Conservation (phyloP, 441 rosid species). For the Erodium moschatum region DNA sequence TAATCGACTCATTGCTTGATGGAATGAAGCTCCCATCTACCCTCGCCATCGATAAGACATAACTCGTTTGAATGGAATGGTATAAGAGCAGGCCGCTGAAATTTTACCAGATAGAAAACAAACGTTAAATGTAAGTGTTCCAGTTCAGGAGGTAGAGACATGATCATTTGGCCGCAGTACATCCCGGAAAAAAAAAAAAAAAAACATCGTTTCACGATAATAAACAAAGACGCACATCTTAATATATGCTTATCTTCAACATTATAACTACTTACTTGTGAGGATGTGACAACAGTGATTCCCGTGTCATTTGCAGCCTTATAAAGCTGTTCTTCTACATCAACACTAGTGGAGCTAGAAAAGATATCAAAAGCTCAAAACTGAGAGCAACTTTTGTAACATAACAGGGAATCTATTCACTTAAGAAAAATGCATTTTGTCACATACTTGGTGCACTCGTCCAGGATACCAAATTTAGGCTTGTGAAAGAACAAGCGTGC, state of each 20-base stretch:
- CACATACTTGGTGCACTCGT: conserved; percentile 96
- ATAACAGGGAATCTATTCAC: neutral
- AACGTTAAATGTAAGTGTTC: neutral
- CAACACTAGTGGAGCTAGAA: conserved; percentile 85
- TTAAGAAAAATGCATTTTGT: conserved; percentile 4
- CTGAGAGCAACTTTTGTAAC: neutral
- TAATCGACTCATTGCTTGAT: conserved; percentile 41
- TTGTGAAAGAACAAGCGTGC: conserved; percentile 94
- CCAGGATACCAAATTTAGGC: conserved; percentile 89
- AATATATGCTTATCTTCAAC: neutral
- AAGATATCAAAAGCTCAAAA: neutral
- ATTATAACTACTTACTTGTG: conserved; percentile 51
- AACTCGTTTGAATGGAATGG: conserved; percentile 81
- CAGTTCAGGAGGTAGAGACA: neutral
- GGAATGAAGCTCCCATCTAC: conserved; percentile 82
- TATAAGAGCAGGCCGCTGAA: conserved; percentile 91
- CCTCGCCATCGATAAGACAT: conserved; percentile 93
- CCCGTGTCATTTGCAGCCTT: conserved; percentile 72
- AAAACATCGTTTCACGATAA: too few species aligned
- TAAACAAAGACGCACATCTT: neutral
- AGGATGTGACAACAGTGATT: conserved; percentile 88
- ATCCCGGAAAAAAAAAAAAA: too few species aligned
- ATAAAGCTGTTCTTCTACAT: conserved; percentile 95
- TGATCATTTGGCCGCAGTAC: neutral
- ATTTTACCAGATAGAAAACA: neutral